Evolutionary conservation across 106 monocot genomes (phyloP), one percentile per base, ranked within the genome.

Genomic region (Dendrobium chrysotoxum): DNA sequence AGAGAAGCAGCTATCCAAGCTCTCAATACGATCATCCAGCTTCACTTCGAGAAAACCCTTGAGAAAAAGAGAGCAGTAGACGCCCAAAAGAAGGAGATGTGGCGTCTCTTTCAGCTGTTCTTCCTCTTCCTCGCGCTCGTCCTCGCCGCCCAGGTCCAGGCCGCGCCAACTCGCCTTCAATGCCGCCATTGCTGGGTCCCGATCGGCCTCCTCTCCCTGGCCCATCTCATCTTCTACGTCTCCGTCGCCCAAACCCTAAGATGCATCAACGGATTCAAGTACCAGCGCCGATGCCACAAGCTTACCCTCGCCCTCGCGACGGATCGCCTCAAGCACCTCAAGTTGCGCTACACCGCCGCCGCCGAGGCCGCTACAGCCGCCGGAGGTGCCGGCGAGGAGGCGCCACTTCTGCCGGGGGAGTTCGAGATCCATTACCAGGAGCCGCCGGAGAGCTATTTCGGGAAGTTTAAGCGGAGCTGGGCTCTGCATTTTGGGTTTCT

Each of bases 201-300:
- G 16, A 84, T 95, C 80, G 83, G 88, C 61, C 84, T 99, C 25
- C 92, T 99, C 87, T 88, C 91, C 68, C 85, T 99, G 41, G 83
- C 67, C 68, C 91, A 91, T 87, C 87, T 93, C 82, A 77, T 84
- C 77, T 91, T 91, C 91, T 99, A 99, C 87, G 91, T 85, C 80
- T 85, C 99, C 79, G 91, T 93, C 21, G 95, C 99, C 42, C 99
- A 99, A 90, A 93, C 90, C 42, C 95, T 99, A 53, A 84, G 92
- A 35, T 91, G 95, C 87, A 82, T 95, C 87, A 91, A 99, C 88
- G 99, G 93, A 55, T 86, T 96, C 84, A 89, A 89, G 87, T 98
- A 99, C 90, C 99, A 99, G 87, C 75, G 99, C 31, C 82, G 95
- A 23, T 99, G 99, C 86, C 99, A 99, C 87, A 99, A 99, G 91